Evolutionary conservation across 2,329 filamentous ascomycete genomes (phyloP), one percentile per base, ranked within the genome.

Genomic region (Diaporthe aspalathi): DNA sequence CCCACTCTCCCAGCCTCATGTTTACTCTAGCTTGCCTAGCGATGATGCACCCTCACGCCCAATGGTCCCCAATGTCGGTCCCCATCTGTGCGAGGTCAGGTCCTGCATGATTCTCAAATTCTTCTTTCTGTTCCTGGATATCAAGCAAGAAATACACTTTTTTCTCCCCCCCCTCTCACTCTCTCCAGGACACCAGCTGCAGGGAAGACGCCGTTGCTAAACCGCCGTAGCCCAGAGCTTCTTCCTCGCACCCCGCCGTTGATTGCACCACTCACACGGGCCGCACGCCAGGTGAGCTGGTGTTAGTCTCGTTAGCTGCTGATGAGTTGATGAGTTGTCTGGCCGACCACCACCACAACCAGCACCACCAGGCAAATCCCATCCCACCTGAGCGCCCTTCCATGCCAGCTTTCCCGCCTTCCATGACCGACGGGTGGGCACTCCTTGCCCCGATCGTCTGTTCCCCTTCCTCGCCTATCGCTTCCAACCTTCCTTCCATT

Each of bases 1-100:
- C 60, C 60, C 60, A 65, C 60, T 65, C 60, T 65, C 60, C 60
- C 60, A 65, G 60, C 60, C 60, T 65, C 60, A 65, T 65, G 60
- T 65, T 65, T 65, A 65, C 60, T 50, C 45, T 65, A 65, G 60
- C 45, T 49, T 49, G 60, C 45, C 27, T 14, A 24, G 5, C 29
- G n/a, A 65, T 65, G 60, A 65, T 65, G 60, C 45, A 35, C 60
- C 32, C 29, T 38, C 60, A 27, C 27, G 43, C 24, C 38, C 54
- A 24, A 24, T 27, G 32, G 38, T 35, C 32, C 32, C 32, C 32
- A 5, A 35, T 35, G 32, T 35, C 32, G 9, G 32, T 35, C n/a
- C n/a, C n/a, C n/a, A n/a, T n/a, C n/a, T n/a, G n/a, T n/a, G n/a
- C n/a, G n/a, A n/a, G 24, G 24, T 29, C 14, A 22, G 16, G 11